phyloP scores from a whole-genome alignment of 257 asterid species.

The Thymus quinquecostatus region DNA sequence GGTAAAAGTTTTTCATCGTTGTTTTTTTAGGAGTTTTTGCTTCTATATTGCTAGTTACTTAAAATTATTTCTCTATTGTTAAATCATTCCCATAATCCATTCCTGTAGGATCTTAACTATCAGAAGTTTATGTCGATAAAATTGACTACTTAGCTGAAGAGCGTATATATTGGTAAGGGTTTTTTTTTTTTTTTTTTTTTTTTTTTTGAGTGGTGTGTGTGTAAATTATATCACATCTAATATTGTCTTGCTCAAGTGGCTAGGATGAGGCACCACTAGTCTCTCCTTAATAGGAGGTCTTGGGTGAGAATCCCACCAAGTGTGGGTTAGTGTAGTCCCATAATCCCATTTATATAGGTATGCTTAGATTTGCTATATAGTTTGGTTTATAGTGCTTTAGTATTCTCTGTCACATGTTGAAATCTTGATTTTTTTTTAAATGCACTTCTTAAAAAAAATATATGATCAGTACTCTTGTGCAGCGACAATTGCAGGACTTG shows the following conservation, averaged over 20 bases:
- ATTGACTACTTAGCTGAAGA: constrained; percentile 37
- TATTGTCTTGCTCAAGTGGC: constrained; percentile 1
- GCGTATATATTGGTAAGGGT: constrained; percentile 57
- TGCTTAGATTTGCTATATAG: no score
- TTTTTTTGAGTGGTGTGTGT: neutral
- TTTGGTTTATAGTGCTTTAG: no score
- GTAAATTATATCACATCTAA: neutral
- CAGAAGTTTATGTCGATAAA: constrained; percentile 42
- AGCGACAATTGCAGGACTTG: constrained; percentile 68
- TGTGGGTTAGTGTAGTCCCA: no score
- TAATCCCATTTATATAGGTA: no score
- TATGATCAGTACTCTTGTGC: constrained; percentile 26
- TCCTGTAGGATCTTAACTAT: constrained; percentile 43
- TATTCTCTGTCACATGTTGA: no score
- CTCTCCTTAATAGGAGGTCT: no score
- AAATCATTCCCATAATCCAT: neutral
- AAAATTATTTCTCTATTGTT: constrained; percentile 4
- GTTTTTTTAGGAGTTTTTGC: neutral
- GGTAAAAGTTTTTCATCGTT: neutral
- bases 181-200: neutral
- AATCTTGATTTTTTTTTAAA: no score
- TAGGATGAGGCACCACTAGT: no score
- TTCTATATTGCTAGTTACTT: neutral
- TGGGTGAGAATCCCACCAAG: no score
- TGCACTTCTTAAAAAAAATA: no score